Percentiles rank a stretch among this genome's conserved stretches.
Conservation (phyloP, 2,329 filamentous ascomycete genomes). For the Beauveria sp. region DNA sequence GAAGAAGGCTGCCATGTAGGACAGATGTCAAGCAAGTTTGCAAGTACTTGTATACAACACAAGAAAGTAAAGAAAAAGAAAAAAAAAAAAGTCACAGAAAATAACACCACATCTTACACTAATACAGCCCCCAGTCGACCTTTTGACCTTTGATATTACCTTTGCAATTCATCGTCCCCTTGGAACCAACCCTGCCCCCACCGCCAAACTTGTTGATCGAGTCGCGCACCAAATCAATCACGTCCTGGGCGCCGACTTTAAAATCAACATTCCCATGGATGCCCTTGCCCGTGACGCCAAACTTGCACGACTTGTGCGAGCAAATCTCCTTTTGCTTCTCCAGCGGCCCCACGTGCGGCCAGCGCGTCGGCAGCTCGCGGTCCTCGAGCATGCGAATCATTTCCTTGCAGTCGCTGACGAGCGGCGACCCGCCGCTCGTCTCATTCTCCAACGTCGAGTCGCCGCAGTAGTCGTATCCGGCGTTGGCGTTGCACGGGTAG, state of each 20-base stretch:
- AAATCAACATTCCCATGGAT: conserved; percentile 22
- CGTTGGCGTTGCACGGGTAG: conserved; percentile 27
- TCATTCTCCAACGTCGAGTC: conserved; percentile 25
- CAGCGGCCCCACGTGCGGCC: neutral
- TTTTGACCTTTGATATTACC: conserved; percentile 16
- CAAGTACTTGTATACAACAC: too few relatives aligned
- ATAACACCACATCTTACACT: neutral
- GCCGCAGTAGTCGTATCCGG: conserved; percentile 20
- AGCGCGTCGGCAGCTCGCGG: conserved; percentile 12
- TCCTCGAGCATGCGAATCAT: conserved; percentile 25
- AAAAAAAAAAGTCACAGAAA: too few relatives aligned
- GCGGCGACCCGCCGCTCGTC: conserved; percentile 26
- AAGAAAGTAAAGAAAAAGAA: too few relatives aligned
- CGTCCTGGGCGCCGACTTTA: conserved; percentile 27
- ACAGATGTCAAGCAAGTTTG: too few relatives aligned
- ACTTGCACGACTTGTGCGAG: conserved; percentile 22
- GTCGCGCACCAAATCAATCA: conserved; percentile 27
- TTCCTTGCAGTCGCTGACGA: conserved; percentile 24
- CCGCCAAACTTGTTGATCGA: conserved; percentile 22
- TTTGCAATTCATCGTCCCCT: conserved; percentile 24
- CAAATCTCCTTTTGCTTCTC: conserved; percentile 19
- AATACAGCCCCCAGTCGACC: conserved; percentile 21
- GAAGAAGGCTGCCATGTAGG: too few relatives aligned
- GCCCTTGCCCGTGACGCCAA: conserved; percentile 22
- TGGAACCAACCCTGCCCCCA: conserved; percentile 24